phyloP scores from a whole-genome alignment of 1,284 basidiomycete genomes.

The Blastosporella zonata region DNA sequence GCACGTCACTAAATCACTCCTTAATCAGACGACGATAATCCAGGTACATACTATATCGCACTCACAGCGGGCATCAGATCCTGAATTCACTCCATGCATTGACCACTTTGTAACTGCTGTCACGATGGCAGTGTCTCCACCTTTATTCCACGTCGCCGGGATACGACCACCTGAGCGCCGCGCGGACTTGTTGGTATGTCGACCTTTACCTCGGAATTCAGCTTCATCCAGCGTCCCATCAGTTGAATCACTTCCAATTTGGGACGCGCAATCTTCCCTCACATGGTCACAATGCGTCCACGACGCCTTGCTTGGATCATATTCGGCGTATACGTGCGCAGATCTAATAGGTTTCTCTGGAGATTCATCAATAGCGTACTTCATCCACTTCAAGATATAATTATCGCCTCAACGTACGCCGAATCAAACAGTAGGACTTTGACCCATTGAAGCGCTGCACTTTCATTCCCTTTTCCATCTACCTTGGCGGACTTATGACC shows the following conservation, averaged over 20 bases:
- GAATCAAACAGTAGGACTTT: background rate
- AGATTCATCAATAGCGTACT: background rate
- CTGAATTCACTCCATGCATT: background rate
- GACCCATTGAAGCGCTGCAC: no score
- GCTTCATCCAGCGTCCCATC: conserved; percentile 4
- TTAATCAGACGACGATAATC: conserved; percentile 10
- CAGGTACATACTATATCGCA: conserved; percentile 1
- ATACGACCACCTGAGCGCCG: conserved; percentile 1
- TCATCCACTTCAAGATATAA: background rate
- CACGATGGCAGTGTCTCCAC: conserved; percentile 4
- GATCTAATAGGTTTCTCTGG: background rate
- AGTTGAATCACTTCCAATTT: conserved; percentile 1
- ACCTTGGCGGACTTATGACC: background rate
- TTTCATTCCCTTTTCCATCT: no score
- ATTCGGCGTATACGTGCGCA: background rate
- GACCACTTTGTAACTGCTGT: conserved; percentile 9
- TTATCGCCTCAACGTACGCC: background rate
- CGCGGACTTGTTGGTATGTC: conserved; percentile 7
- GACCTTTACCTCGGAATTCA: conserved; percentile 13
- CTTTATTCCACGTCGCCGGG: background rate
- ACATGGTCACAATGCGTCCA: conserved; percentile 3
- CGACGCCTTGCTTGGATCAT: background rate
- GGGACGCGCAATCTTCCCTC: background rate
- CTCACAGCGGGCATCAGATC: background rate
- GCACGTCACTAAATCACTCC: background rate